phyloP scores from a whole-genome alignment of 2,329 filamentous ascomycete species.

The Plectosphaerella cucumerina region DNA sequence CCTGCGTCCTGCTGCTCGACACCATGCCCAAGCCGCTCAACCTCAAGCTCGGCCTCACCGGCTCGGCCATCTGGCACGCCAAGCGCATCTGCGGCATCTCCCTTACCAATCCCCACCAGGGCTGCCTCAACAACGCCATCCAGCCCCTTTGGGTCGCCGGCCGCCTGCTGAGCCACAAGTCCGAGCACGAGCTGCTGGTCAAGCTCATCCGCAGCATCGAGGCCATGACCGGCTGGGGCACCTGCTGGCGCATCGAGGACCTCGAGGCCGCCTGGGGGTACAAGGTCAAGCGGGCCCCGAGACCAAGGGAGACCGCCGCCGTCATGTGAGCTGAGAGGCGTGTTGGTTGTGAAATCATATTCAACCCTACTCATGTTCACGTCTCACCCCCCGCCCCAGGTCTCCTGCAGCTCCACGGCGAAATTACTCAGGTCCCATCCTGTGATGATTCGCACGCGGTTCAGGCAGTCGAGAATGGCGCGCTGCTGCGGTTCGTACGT shows the following conservation, averaged over 20 bases:
- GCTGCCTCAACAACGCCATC: slow-evolving; percentile 53
- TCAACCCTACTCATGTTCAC: not conserved
- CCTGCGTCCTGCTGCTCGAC: slow-evolving; percentile 46
- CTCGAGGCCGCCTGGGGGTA: slow-evolving; percentile 39
- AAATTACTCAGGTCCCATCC: slow-evolving; percentile 31
- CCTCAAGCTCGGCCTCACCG: slow-evolving; percentile 16
- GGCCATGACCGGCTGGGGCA: slow-evolving; percentile 47
- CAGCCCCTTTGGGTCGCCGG: slow-evolving; percentile 55
- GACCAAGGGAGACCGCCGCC: slow-evolving; percentile 1
- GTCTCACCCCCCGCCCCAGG: slow-evolving; percentile 15
- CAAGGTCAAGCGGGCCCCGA: slow-evolving; percentile 17
- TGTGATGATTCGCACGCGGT: slow-evolving; percentile 31
- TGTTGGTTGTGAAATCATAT: not conserved
- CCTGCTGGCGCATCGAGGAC: slow-evolving; percentile 48
- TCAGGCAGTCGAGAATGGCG: slow-evolving; percentile 33
- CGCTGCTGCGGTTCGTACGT: slow-evolving; percentile 44
- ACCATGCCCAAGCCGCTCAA: slow-evolving; percentile 28
- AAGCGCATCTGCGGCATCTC: slow-evolving; percentile 53
- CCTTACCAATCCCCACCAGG: slow-evolving; percentile 49
- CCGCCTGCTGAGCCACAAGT: slow-evolving; percentile 45
- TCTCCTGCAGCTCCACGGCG: slow-evolving; percentile 17
- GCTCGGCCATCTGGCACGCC: slow-evolving; percentile 50
- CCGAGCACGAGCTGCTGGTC: slow-evolving; percentile 33
- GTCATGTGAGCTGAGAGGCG: not conserved
- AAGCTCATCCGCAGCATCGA: slow-evolving; percentile 46